Conservation (phyloP, 768 basidiomycete genomes). For the Tylopilus cervinicoccineus region DNA sequence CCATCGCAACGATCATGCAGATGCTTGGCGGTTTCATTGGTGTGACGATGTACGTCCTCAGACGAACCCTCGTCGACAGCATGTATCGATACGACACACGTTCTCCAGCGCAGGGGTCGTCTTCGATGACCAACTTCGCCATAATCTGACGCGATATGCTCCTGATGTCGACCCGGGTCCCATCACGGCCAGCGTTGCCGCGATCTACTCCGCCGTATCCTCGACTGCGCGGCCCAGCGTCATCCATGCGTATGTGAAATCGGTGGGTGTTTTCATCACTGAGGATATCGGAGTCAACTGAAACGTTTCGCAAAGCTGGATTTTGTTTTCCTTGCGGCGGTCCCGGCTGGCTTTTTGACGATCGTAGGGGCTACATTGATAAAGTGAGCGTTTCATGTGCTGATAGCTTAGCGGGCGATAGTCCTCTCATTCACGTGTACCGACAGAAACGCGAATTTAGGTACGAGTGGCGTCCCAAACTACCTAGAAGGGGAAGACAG, state of each 20-base stretch:
- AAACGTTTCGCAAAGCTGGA: conserved; percentile 3
- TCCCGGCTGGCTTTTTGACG: conserved; percentile 9
- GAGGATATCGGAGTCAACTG: neutral
- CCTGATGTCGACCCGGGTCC: conserved; percentile 7
- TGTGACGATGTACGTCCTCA: conserved; percentile 1
- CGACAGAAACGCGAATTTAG: conserved; percentile 7
- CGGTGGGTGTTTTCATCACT: neutral
- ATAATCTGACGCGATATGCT: conserved; percentile 9
- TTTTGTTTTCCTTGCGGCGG: conserved; percentile 12
- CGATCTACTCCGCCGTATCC: conserved; percentile 8
- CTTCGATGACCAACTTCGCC: conserved; percentile 5
- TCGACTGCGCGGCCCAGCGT: conserved; percentile 2
- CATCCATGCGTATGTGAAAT: conserved; percentile 12
- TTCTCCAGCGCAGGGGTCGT: conserved; percentile 6
- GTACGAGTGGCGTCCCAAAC: neutral
- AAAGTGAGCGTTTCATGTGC: neutral
- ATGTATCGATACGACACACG: neutral
- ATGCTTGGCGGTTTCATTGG: conserved; percentile 13
- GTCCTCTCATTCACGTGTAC: neutral
- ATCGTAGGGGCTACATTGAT: conserved; percentile 10
- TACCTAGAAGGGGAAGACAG: neutral
- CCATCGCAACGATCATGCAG: conserved; percentile 10
- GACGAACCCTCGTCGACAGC: neutral
- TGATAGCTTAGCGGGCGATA: neutral
- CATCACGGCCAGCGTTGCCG: conserved; percentile 3